Evolutionary conservation across 139 green algal species (phyloP).

Genomic region (Medakamo hakoo): DNA sequence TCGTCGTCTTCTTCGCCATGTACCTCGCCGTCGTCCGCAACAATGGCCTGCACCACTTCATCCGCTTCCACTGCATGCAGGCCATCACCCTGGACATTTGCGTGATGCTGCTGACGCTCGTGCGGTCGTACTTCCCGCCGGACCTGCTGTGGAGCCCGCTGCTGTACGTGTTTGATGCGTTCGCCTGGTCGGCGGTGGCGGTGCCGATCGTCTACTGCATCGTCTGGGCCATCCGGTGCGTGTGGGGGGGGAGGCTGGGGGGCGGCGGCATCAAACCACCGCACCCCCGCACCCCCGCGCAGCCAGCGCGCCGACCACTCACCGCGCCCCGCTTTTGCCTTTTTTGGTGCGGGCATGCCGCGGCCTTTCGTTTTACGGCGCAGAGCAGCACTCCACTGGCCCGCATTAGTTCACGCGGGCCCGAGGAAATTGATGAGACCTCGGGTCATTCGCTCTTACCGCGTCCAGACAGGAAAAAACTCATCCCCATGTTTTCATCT

Average conservation of each 20-base stretch:
- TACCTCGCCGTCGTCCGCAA: conserved; percentile 59
- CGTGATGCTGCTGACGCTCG: conserved; percentile 50
- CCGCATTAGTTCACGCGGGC: conserved; percentile 11
- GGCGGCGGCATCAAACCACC: too few relatives aligned
- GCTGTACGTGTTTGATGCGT: conserved; percentile 34
- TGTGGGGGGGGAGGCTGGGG: not conserved
- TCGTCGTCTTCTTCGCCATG: conserved; percentile 62
- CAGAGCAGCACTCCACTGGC: conserved; percentile 1
- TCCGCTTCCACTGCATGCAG: conserved; percentile 68
- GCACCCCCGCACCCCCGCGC: too few relatives aligned
- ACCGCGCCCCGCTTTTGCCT: conserved; percentile 5
- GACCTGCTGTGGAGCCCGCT: conserved; percentile 39
- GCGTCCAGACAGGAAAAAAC: not conserved
- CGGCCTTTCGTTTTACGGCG: conserved; percentile 13
- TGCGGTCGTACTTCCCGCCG: conserved; percentile 40
- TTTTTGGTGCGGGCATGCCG: conserved; percentile 2
- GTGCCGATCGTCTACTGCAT: conserved; percentile 31
- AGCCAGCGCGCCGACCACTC: conserved; percentile 6
- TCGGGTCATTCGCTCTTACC: not conserved
- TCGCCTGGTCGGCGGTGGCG: conserved; percentile 20
- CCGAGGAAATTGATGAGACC: not conserved
- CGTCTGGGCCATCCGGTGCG: conserved; percentile 26
- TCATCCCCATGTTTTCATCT: not conserved
- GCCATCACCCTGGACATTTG: conserved; percentile 59
- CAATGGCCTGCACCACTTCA: conserved; percentile 55